Evolutionary conservation across 2,329 filamentous ascomycete species (phyloP).

Genomic region (Hirsutella rhossiliensis): DNA sequence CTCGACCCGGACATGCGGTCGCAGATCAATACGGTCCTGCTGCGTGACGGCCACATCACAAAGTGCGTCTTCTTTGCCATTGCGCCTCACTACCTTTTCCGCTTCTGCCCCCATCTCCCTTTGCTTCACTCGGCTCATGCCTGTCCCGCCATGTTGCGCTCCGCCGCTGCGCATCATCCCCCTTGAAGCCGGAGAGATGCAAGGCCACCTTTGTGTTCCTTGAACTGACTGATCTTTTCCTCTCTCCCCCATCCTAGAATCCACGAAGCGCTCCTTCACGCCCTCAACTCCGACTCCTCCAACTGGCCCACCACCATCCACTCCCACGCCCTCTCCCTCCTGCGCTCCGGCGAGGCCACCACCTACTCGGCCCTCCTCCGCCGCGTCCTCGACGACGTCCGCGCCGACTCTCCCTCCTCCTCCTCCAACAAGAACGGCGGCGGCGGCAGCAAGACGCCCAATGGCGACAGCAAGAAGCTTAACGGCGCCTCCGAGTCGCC

Average conservation of each 20-base stretch:
- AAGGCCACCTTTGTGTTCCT: no score
- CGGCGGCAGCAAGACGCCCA: constrained; percentile 20
- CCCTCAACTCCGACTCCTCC: constrained; percentile 43
- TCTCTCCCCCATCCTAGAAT: constrained; percentile 32
- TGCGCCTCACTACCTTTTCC: constrained; percentile 1
- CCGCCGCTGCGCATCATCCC: no score
- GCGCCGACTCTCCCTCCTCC: constrained; percentile 28
- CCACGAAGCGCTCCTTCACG: constrained; percentile 51
- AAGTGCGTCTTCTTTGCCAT: constrained; percentile 30
- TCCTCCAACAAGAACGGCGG: constrained; percentile 11
- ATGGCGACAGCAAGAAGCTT: constrained; percentile 16
- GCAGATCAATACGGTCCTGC: constrained; percentile 46
- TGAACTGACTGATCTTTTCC: neutral
- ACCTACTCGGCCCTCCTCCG: constrained; percentile 50
- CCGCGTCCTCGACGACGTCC: constrained; percentile 50
- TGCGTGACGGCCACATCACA: constrained; percentile 45
- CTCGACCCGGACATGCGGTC: constrained; percentile 50
- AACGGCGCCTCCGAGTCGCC: constrained; percentile 11
- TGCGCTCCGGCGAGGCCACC: constrained; percentile 46
- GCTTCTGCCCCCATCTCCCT: neutral
- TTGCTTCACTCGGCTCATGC: no score
- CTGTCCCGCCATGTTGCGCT: no score
- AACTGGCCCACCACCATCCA: constrained; percentile 54
- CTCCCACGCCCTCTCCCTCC: constrained; percentile 44
- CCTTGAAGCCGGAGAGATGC: no score